Percentiles rank a stretch among this genome's conserved stretches.
phyloP scores from a whole-genome alignment of 805 yeast species.

The Myxozyma sirexii region DNA sequence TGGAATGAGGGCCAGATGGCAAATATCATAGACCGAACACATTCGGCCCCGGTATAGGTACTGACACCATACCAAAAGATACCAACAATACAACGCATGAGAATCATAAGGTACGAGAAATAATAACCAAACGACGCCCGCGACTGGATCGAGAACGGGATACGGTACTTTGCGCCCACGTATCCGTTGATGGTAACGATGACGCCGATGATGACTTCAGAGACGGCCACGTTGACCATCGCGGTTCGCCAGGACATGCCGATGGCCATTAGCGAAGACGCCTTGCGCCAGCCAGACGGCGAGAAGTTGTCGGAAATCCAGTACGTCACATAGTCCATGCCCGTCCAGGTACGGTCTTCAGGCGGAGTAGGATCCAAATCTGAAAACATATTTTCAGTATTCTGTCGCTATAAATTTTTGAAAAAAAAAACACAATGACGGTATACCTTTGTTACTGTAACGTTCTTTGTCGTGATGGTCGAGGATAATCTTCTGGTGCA shows the following conservation, averaged over 20 bases:
- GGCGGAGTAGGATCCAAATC: constrained; percentile 33
- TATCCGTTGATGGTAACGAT: constrained; percentile 72
- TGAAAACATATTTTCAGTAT: constrained; percentile 11
- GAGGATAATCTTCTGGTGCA: constrained; percentile 14
- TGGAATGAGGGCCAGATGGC: constrained; percentile 62
- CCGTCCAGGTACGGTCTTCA: constrained; percentile 51
- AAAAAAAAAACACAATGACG: too few species aligned
- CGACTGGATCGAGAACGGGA: constrained; percentile 80
- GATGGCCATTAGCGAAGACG: constrained; percentile 31
- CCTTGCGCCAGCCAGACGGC: constrained; percentile 32
- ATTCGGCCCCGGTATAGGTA: constrained; percentile 80
- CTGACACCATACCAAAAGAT: constrained; percentile 89
- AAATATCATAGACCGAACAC: constrained; percentile 74
- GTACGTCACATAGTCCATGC: constrained; percentile 19
- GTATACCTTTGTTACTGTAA: constrained; percentile 17
- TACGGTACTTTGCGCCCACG: constrained; percentile 77
- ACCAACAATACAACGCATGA: constrained; percentile 86
- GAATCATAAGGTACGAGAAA: constrained; percentile 73
- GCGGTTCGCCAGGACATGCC: constrained; percentile 34
- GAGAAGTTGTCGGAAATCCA: constrained; percentile 32
- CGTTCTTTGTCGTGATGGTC: constrained; percentile 14
- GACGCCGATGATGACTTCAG: constrained; percentile 55
- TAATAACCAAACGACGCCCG: constrained; percentile 78
- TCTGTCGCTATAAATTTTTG: neutral
- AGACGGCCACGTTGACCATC: constrained; percentile 25